These are phyloP conservation scores for Coprinopsis strossmayeri DNA, from an alignment of 768 basidiomycete genomes.

Conservation along the genomic window DNA sequence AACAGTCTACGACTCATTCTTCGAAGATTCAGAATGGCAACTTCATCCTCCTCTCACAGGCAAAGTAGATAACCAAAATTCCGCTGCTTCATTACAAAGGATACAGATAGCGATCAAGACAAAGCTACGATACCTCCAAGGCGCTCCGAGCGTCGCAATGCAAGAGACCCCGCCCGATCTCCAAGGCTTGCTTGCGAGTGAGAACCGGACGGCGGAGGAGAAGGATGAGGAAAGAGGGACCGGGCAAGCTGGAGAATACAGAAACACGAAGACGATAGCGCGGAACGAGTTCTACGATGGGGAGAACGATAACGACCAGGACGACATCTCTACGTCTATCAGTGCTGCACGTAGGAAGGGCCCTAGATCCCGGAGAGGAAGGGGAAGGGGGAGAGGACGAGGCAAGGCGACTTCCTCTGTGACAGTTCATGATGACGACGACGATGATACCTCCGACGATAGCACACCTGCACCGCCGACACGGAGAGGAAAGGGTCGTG, in stretches of 20 bases:
- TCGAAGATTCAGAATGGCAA: constrained; percentile 85
- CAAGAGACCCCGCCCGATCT: constrained; percentile 94
- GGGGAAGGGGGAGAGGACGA: constrained; percentile 15
- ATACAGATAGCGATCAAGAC: constrained; percentile 83
- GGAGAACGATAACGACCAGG: constrained; percentile 60
- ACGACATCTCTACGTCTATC: constrained; percentile 20
- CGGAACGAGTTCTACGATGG: constrained; percentile 72
- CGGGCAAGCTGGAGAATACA: constrained; percentile 47
- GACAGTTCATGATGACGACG: constrained; percentile 14
- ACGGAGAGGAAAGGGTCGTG: constrained; percentile 26
- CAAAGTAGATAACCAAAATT: constrained; percentile 91
- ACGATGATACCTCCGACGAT: constrained; percentile 12
- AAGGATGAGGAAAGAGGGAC: constrained; percentile 61
- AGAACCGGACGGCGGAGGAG: constrained; percentile 62
- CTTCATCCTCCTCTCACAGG: constrained; percentile 90
- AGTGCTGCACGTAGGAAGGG: constrained; percentile 21
- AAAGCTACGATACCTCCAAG: constrained; percentile 87
- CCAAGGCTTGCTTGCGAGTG: constrained; percentile 67
- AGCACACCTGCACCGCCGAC: constrained; percentile 14
- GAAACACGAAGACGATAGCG: constrained; percentile 45
- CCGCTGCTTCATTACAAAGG: constrained; percentile 72
- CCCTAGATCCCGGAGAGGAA: too few species aligned
- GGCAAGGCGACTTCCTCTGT: constrained; percentile 11
- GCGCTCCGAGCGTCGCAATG: constrained; percentile 95
- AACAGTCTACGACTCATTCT: constrained; percentile 91